Evolutionary conservation across 2,329 filamentous ascomycete genomes (phyloP).

Genomic region (Colletotrichum cereale): DNA sequence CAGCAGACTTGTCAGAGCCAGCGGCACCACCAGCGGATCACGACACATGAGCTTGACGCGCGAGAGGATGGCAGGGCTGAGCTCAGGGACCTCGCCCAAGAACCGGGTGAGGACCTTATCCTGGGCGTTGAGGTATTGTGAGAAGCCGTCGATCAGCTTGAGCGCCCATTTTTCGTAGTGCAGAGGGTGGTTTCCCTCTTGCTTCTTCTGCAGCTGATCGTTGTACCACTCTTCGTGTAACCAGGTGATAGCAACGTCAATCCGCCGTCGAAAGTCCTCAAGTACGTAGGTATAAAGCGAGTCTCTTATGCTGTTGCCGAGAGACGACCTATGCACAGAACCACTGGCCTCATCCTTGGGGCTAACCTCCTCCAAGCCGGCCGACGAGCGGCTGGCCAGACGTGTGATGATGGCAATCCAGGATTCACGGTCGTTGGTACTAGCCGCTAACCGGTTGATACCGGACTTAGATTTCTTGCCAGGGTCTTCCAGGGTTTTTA

Average conservation of each 20-base stretch:
- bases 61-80: slow-evolving; percentile 78
- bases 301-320: slow-evolving; percentile 81
- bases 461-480: slow-evolving; percentile 75
- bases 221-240: slow-evolving; percentile 99
- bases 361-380: slow-evolving; percentile 72
- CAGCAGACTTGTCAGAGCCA: slow-evolving; percentile 74
- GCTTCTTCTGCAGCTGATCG: slow-evolving; percentile 68
- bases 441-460: slow-evolving; percentile 86
- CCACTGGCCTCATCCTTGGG: slow-evolving; percentile 70
- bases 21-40: slow-evolving; percentile 73
- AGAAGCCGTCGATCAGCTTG: slow-evolving; percentile 87
- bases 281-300: slow-evolving; percentile 87
- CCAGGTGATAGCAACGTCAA: slow-evolving; percentile 93
- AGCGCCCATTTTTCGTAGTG: slow-evolving; percentile 86
- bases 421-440: slow-evolving; percentile 85
- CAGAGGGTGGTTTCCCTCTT: slow-evolving; percentile 61
- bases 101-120: slow-evolving; percentile 94
- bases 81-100: slow-evolving; percentile 87
- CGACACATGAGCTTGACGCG: slow-evolving; percentile 77
- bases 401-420: slow-evolving; percentile 92
- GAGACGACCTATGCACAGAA: slow-evolving; percentile 53
- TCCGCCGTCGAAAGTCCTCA: slow-evolving; percentile 90
- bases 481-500: slow-evolving; percentile 78
- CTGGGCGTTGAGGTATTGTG: slow-evolving; percentile 90
- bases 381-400: slow-evolving; percentile 82